Conservation (phyloP, 2,329 filamentous ascomycete genomes). For the Xylariaceae sp. region DNA sequence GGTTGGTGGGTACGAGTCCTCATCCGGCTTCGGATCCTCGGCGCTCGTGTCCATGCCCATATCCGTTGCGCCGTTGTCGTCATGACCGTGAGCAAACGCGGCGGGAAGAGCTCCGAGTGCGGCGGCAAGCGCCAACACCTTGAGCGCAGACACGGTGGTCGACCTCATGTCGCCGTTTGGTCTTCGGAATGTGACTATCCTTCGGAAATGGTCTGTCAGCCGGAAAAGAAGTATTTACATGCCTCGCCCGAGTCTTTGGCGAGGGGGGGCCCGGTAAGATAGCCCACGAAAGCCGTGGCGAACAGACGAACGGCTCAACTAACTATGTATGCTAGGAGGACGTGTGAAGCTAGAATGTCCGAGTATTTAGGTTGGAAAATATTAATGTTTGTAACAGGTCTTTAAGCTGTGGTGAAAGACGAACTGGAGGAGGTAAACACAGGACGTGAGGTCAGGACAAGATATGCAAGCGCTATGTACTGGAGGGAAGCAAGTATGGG, state of each 20-base stretch:
- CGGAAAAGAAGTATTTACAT: constrained; percentile 50
- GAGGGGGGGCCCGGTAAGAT: not conserved
- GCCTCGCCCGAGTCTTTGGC: constrained; percentile 1
- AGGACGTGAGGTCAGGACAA: not conserved
- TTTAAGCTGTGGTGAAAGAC: too few relatives aligned
- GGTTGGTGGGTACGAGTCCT: constrained; percentile 37
- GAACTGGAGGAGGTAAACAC: not conserved
- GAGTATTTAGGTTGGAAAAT: too few relatives aligned
- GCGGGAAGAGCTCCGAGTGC: constrained; percentile 36
- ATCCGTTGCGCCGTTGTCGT: constrained; percentile 31
- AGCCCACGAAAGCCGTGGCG: not conserved
- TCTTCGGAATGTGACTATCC: constrained; percentile 5
- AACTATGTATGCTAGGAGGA: not conserved
- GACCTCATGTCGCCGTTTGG: constrained; percentile 27
- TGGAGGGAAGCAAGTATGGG: not conserved
- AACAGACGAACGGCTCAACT: not conserved
- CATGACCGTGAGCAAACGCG: constrained; percentile 39
- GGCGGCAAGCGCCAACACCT: constrained; percentile 34
- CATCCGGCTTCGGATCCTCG: constrained; percentile 32
- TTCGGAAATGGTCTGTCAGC: constrained; percentile 45
- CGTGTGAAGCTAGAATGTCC: too few relatives aligned
- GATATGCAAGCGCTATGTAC: not conserved
- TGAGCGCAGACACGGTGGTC: constrained; percentile 26
- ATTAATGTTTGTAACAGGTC: too few relatives aligned
- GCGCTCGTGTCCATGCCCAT: constrained; percentile 37